Conservation (phyloP, 306 rosid species). For the Mucuna pruriens region DNA sequence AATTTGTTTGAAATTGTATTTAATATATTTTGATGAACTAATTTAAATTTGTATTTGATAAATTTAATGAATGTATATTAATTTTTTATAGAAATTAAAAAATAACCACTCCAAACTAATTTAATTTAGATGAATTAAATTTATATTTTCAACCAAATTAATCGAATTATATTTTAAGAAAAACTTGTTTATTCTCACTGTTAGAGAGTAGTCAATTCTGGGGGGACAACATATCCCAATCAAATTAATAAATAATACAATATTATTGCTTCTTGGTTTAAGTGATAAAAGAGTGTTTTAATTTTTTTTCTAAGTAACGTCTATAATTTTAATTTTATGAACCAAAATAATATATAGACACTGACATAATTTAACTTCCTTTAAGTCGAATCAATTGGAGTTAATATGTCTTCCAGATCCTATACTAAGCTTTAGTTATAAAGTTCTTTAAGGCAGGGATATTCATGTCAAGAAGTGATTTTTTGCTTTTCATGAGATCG, state of each 20-base stretch:
- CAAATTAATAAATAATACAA: too few relatives aligned
- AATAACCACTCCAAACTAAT: too few relatives aligned
- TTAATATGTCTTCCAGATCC: background rate
- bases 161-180: too few relatives aligned
- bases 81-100: too few relatives aligned
- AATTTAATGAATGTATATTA: too few relatives aligned
- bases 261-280: background rate
- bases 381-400: background rate
- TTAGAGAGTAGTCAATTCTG: background rate
- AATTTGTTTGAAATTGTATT: too few relatives aligned
- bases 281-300: too few relatives aligned
- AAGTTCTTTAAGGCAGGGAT: background rate
- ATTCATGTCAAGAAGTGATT: slow-evolving; percentile 19
- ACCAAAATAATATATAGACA: background rate
- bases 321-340: background rate
- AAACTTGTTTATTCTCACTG: background rate
- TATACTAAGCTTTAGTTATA: background rate
- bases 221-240: background rate
- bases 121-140: too few relatives aligned
- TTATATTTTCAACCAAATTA: too few relatives aligned
- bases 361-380: background rate
- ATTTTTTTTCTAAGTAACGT: background rate
- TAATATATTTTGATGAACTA: too few relatives aligned
- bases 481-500: background rate
- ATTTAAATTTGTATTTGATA: too few relatives aligned